Evolutionary conservation across 2,329 filamentous ascomycete genomes (phyloP).

Genomic region (Diplodia scrobiculata): DNA sequence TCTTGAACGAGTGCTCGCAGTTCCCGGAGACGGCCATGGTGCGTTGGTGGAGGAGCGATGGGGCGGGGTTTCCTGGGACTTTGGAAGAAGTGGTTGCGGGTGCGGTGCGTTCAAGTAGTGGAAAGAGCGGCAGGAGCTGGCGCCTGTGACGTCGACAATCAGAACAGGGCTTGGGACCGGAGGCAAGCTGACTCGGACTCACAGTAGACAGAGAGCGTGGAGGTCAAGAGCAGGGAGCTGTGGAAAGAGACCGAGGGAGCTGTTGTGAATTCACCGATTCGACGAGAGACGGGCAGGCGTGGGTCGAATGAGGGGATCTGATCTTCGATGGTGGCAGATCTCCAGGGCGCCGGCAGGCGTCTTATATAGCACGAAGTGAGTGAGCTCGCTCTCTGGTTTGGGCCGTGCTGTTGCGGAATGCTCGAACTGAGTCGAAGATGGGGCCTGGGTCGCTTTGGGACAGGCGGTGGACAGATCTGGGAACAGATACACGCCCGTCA

Average conservation of each 20-base stretch:
- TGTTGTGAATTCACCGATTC: constrained; percentile 24
- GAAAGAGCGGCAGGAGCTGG: neutral
- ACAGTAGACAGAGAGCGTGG: neutral
- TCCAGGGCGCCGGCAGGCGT: constrained; percentile 22
- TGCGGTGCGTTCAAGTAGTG: neutral
- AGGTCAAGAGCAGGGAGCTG: neutral
- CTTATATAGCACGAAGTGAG: constrained; percentile 10
- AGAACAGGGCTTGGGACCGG: neutral
- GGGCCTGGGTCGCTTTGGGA: constrained; percentile 38
- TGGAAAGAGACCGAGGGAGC: neutral
- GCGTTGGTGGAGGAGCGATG: constrained; percentile 28
- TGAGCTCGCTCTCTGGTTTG: neutral
- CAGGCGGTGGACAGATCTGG: constrained; percentile 39
- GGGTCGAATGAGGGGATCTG: constrained; percentile 15
- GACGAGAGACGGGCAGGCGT: neutral
- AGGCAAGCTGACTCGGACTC: neutral
- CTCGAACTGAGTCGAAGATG: constrained; percentile 23
- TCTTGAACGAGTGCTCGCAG: constrained; percentile 54
- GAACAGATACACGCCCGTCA: constrained; percentile 38
- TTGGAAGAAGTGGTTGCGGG: neutral
- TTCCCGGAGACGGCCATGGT: constrained; percentile 52
- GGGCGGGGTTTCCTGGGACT: constrained; percentile 2
- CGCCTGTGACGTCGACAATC: constrained; percentile 17
- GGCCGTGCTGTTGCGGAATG: constrained; percentile 26
- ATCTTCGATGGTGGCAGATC: constrained; percentile 27